Percentiles rank a stretch among this genome's conserved stretches.
phyloP scores from a whole-genome alignment of 2,329 filamentous ascomycete genomes.

The Hypoxylon sp. region DNA sequence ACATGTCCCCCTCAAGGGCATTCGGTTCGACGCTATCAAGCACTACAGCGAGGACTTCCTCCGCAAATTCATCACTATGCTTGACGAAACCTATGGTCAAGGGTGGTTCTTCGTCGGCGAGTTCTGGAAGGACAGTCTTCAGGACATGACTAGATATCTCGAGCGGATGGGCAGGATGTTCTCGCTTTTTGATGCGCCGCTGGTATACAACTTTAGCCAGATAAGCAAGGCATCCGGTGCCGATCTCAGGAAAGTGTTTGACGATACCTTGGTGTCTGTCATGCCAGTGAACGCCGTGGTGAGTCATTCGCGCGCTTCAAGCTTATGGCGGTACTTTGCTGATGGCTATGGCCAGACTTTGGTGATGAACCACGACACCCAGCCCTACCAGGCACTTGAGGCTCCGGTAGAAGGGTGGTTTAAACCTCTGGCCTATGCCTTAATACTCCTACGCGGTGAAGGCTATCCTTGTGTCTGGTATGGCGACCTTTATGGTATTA shows the following conservation, averaged over 20 bases:
- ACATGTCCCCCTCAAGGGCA: slow-evolving; percentile 49
- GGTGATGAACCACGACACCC: slow-evolving; percentile 73
- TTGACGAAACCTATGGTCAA: slow-evolving; percentile 53
- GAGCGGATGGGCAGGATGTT: slow-evolving; percentile 69
- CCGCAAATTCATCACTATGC: slow-evolving; percentile 46
- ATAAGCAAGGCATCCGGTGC: slow-evolving; percentile 66
- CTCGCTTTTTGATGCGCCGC: slow-evolving; percentile 73
- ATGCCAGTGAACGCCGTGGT: slow-evolving; percentile 51
- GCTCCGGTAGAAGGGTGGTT: slow-evolving; percentile 74
- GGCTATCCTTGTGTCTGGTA: slow-evolving; percentile 78
- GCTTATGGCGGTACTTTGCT: background rate
- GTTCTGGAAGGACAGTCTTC: slow-evolving; percentile 72
- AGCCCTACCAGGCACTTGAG: slow-evolving; percentile 56
- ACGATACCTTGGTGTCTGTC: slow-evolving; percentile 65
- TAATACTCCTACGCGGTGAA: slow-evolving; percentile 72
- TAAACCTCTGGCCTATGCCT: slow-evolving; percentile 77
- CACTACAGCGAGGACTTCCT: slow-evolving; percentile 52
- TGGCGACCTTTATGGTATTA: slow-evolving; percentile 75
- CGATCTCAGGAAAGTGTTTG: slow-evolving; percentile 74
- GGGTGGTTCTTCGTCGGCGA: slow-evolving; percentile 73
- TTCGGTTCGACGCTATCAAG: slow-evolving; percentile 54
- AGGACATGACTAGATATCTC: slow-evolving; percentile 68
- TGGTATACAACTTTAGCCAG: slow-evolving; percentile 74
- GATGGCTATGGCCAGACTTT: background rate
- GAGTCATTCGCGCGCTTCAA: slow-evolving; percentile 68